These are phyloP conservation scores for Lachnellula cervina DNA, from an alignment of 2,329 filamentous ascomycete genomes.

Conservation along the genomic window DNA sequence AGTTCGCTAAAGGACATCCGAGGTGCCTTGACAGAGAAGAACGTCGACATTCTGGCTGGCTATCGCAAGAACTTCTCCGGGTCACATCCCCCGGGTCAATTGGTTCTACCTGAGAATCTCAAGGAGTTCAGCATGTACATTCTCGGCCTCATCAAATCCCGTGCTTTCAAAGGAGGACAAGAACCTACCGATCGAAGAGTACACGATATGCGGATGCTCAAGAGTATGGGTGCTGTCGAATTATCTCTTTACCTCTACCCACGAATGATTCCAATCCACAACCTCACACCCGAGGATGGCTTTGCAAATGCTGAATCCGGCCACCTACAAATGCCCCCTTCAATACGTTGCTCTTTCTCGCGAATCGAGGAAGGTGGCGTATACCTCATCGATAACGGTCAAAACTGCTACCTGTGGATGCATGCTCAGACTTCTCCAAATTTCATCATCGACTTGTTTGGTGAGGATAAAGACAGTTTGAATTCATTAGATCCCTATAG, in stretches of 20 bases:
- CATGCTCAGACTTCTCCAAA: slow-evolving; percentile 91
- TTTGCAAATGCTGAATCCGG: slow-evolving; percentile 86
- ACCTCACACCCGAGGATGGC: slow-evolving; percentile 78
- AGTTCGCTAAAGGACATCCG: slow-evolving; percentile 82
- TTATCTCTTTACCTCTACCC: slow-evolving; percentile 92
- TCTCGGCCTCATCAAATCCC: slow-evolving; percentile 80
- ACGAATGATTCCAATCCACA: slow-evolving; percentile 87
- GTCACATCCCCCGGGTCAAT: slow-evolving; percentile 81
- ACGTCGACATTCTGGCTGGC: slow-evolving; percentile 83
- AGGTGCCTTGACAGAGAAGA: slow-evolving; percentile 78
- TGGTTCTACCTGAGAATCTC: slow-evolving; percentile 90
- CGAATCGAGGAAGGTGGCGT: slow-evolving; percentile 88
- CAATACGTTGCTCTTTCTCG: slow-evolving; percentile 77
- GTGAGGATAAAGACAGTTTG: slow-evolving; percentile 64
- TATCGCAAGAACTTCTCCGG: slow-evolving; percentile 89
- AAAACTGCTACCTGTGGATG: slow-evolving; percentile 86
- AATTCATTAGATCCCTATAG: slow-evolving; percentile 77
- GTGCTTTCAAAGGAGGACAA: slow-evolving; percentile 87
- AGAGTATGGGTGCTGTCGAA: slow-evolving; percentile 80
- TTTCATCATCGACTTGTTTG: slow-evolving; percentile 84
- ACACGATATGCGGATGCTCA: slow-evolving; percentile 86
- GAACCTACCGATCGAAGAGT: slow-evolving; percentile 88
- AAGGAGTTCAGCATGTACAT: slow-evolving; percentile 98
- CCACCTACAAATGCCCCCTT: slow-evolving; percentile 76
- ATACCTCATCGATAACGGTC: slow-evolving; percentile 93